Base-by-base conservation (phyloP, 805 yeast genomes). In the Cyberlindnera bimundalis region DNA sequence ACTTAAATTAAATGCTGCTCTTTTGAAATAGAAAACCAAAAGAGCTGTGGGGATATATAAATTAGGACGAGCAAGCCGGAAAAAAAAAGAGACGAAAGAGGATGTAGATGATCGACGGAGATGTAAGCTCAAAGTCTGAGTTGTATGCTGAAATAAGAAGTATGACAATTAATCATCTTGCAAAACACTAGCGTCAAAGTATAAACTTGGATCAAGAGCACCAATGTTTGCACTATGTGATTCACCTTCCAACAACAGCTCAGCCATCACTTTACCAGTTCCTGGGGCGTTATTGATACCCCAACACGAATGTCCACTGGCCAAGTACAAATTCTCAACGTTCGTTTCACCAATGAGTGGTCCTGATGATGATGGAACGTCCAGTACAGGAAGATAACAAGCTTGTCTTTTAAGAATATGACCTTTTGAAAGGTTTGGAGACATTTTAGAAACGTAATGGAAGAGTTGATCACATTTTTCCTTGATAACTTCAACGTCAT, bases 271-370 rank as follows among this genome's bases (percentile, higher is more conserved):
- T 57, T 87, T 79, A n/a, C 99, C 99, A 0, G 97, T 90, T 4
- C 85, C 97, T 1, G 97, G 97, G 0, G 96, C 96, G 62, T 93
- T 91, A 66, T 91, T 93, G 48, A 91, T 93, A 17, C 99, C 99
- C 99, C 99, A 91, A 65, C 98, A 93, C 13, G 96, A 84, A 63
- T 91, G 99, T 0, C 98, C 99, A 13, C 91, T 78, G 2, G 96
- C 96, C 41, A 91, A 62, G 53, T 68, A 84, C 46, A 91, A 67
- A 45, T 81, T 80, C 17, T 75, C 78, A 7, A 90, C 95, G 55
- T 89, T 89, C 0, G 98, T 91, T 53, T 86, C 91, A 33, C 99
- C 99, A 52, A 91, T 81, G 39, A 93, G 68, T 0, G 99, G 99
- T 6, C 99, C 99, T 2, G 91, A 78, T 29, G 87, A 78, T 5